A percentile compares a stretch with the other conserved stretches of the same genome.
These are phyloP conservation scores for Starmera pachycereana DNA, from an alignment of 805 yeast species.

Conservation along the genomic window DNA sequence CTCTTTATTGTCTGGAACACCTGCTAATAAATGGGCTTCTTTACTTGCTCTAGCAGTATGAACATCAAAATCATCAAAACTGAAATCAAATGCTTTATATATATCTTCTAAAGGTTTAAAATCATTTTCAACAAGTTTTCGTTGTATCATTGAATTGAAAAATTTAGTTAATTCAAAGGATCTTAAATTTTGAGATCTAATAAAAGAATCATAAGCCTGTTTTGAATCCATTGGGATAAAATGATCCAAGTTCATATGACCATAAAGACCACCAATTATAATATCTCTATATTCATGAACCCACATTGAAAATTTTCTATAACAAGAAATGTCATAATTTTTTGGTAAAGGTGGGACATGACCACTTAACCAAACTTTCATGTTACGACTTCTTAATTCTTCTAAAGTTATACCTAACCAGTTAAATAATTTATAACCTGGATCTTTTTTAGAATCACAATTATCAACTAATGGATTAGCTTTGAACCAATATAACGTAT, in stretches of 20 bases:
- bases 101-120: slow-evolving; percentile 18
- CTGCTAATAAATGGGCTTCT: slow-evolving; percentile 38
- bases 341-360: slow-evolving; percentile 84
- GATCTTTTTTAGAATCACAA: slow-evolving; percentile 62
- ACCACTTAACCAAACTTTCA: slow-evolving; percentile 83
- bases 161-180: slow-evolving; percentile 22
- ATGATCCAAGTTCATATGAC: slow-evolving; percentile 88
- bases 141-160: slow-evolving; percentile 7
- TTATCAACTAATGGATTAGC: slow-evolving; percentile 76
- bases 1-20: slow-evolving; percentile 59
- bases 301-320: slow-evolving; percentile 72
- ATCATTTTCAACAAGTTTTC: slow-evolving; percentile 10
- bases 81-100: slow-evolving; percentile 10
- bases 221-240: slow-evolving; percentile 67
- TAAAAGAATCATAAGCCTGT: slow-evolving; percentile 44
- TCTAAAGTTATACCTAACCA: slow-evolving; percentile 72
- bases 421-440: slow-evolving; percentile 66
- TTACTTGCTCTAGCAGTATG: slow-evolving; percentile 23
- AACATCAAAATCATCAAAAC: slow-evolving; percentile 11
- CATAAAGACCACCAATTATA: slow-evolving; percentile 73
- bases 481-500: slow-evolving; percentile 65
- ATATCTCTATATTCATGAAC: slow-evolving; percentile 74
- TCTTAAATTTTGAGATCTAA: slow-evolving; percentile 9
- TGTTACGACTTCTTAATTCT: slow-evolving; percentile 59
- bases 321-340: slow-evolving; percentile 65